Evolutionary conservation across 2,329 filamentous ascomycete species (phyloP), one percentile per base, ranked within the genome.

Genomic region (Daldinia eschscholtzii): DNA sequence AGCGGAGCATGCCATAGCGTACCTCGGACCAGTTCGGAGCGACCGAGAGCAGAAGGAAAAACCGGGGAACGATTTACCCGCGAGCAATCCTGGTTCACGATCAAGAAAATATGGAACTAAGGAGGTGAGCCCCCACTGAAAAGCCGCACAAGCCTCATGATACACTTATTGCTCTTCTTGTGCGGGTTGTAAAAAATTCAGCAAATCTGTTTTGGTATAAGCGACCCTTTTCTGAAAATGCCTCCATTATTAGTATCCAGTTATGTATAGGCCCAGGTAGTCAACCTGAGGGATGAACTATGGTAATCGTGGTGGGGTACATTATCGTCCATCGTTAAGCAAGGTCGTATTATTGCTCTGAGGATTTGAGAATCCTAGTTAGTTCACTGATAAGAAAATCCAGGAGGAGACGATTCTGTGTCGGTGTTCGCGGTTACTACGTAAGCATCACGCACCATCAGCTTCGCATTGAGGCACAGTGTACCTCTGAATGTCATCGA

Each of bases 21-120:
- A 73, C 59, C 63, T 72, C 71, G 72, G 71, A 64, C 65, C 26
- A 72, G 56, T 52, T 73, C 72, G 72, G 72, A 63, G 59, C 64
- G 46, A 68, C 72, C 72, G 72, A 74, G 50, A 65, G 46, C 26
- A 52, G 46, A 55, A 57, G 39, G 55, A 65, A 72, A 66, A 64
- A 63, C 55, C 57, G 62, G 69, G 71, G 57, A 70, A 50, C 55
- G 50, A 53, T 64, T 62, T 61, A 62, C 57, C 58, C 58, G 58
- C 56, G 57, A 41, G 58, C 41, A 67, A 66, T 70, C 68, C 66
- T 65, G 65, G 65, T 59, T 56, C 63, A 61, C 42, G 70, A 72
- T 70, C 63, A 50, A 26, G 39, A 41, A 67, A 68, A 58, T 48
- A 65, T 65, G 58, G 65, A 46, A 13, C 65, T 35, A 57, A 61